These are phyloP conservation scores for Hippophae gyantsensis DNA, from an alignment of 306 rosid species.

Conservation along the genomic window DNA sequence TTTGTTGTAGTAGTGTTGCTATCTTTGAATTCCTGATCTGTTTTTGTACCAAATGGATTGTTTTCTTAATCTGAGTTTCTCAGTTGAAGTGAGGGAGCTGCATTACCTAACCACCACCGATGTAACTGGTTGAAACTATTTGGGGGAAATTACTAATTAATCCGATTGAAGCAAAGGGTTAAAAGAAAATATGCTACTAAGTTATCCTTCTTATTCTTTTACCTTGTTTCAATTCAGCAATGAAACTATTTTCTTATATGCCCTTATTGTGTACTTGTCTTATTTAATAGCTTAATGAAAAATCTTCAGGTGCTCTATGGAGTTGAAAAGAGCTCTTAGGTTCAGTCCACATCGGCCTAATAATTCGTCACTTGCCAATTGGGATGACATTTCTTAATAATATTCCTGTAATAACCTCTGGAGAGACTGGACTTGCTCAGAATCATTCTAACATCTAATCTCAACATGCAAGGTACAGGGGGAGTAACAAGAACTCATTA, in stretches of 20 bases:
- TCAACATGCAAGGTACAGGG: too few relatives aligned
- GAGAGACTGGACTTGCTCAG: too few relatives aligned
- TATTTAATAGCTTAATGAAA: too few relatives aligned
- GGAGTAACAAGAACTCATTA: too few relatives aligned
- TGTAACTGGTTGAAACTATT: constrained; percentile 38
- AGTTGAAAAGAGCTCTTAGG: too few relatives aligned
- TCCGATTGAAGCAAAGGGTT: neutral
- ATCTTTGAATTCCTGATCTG: constrained; percentile 28
- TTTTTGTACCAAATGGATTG: constrained; percentile 12
- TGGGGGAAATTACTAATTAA: neutral
- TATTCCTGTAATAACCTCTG: too few relatives aligned
- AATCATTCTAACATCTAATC: too few relatives aligned
- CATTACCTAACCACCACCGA: constrained; percentile 80
- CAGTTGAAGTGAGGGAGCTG: constrained; percentile 46
- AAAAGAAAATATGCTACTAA: neutral
- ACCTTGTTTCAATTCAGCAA: constrained; percentile 1
- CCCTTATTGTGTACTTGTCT: too few relatives aligned
- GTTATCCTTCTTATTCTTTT: neutral
- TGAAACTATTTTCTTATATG: constrained; percentile 3
- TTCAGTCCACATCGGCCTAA: too few relatives aligned
- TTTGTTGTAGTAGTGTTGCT: constrained; percentile 26
- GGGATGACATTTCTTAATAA: too few relatives aligned
- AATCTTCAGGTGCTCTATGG: too few relatives aligned
- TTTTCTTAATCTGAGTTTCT: constrained; percentile 34
- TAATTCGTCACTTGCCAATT: too few relatives aligned